Evolutionary conservation across 768 basidiomycete species (phyloP).

Genomic region (Polyporus arcularius): DNA sequence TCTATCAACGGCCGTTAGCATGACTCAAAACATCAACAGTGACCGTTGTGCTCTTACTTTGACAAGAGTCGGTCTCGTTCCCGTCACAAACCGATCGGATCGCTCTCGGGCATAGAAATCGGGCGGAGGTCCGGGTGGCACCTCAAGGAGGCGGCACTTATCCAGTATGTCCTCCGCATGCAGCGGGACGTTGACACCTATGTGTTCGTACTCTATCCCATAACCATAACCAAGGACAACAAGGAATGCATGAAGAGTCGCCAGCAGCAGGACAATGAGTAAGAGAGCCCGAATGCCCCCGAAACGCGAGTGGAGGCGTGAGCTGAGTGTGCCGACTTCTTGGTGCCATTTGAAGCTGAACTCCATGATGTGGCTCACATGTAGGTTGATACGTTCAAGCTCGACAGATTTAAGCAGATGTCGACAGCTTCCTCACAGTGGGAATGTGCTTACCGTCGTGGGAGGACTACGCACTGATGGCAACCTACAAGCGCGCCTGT

Average conservation of each 20-base stretch:
- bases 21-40: too few relatives aligned
- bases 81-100: constrained; percentile 68
- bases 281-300: not conserved
- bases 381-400: too few relatives aligned
- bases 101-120: constrained; percentile 49
- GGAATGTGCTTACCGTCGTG: too few relatives aligned
- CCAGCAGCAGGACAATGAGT: not conserved
- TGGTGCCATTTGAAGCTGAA: not conserved
- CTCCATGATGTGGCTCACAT: too few relatives aligned
- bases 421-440: too few relatives aligned
- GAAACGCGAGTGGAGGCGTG: not conserved
- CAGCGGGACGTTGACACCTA: constrained; percentile 15
- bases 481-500: too few relatives aligned
- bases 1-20: constrained; percentile 27
- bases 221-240: not conserved
- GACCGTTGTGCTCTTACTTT: not conserved
- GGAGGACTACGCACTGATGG: too few relatives aligned
- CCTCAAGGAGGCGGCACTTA: constrained; percentile 45
- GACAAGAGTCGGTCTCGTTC: constrained; percentile 57
- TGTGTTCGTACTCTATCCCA: not conserved
- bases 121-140: constrained; percentile 43
- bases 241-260: not conserved
- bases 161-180: constrained; percentile 36
- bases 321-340: not conserved
- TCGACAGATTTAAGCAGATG: too few relatives aligned